phyloP scores from a whole-genome alignment of 805 yeast genomes.

The Kuraishia piskuri region DNA sequence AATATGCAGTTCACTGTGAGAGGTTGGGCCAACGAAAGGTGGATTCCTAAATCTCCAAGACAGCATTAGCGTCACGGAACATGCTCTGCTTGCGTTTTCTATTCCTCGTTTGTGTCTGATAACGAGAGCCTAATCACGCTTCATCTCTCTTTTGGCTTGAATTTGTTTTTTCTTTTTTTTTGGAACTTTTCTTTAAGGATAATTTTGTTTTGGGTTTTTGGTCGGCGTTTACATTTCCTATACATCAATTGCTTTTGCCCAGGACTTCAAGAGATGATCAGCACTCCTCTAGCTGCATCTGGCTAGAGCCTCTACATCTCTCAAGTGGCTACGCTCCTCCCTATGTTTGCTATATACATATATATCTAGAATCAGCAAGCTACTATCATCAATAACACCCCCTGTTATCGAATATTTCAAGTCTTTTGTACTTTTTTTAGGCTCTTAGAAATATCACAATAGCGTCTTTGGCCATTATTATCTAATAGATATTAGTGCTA shows the following conservation, averaged over 20 bases:
- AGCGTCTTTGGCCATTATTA: too few species aligned
- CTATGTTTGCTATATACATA: not conserved
- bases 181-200: not conserved
- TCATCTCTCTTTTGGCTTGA: not conserved
- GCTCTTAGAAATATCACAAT: too few species aligned
- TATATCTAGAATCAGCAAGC: not conserved
- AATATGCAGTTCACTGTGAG: slow-evolving; percentile 37
- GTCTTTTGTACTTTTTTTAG: too few species aligned
- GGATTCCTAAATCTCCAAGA: slow-evolving; percentile 20
- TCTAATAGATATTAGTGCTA: too few species aligned
- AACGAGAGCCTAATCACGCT: not conserved
- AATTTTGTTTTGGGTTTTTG: not conserved
- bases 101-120: not conserved
- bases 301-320: not conserved
- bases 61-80: too few species aligned
- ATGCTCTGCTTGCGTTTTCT: too few species aligned
- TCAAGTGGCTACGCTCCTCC: not conserved
- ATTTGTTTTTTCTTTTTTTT: too few species aligned
- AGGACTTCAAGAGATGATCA: not conserved
- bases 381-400: not conserved
- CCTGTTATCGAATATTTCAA: too few species aligned
- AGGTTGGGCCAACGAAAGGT: slow-evolving; percentile 40
- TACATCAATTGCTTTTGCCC: not conserved
- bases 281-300: not conserved
- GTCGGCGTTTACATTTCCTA: not conserved